A percentile compares a stretch with the other conserved stretches of the same genome.
Evolutionary conservation across 495 filamentous ascomycete genomes (phyloP).

Genomic region (Hyaloscypha bicolor): DNA sequence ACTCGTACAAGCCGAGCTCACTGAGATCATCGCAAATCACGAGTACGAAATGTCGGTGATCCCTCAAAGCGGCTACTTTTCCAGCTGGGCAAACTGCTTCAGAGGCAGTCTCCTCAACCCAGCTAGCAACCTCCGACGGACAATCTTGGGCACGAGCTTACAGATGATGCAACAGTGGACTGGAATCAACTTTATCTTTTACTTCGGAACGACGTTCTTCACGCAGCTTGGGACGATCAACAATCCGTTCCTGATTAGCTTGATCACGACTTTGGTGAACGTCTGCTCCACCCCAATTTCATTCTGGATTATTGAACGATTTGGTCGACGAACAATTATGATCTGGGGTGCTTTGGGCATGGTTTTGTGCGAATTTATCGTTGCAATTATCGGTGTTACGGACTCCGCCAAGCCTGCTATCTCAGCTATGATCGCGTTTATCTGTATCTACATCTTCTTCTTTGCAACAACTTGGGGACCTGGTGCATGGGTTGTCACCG

Average conservation of each 20-base stretch:
- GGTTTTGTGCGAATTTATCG: conserved; percentile 81
- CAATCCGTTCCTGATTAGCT: conserved; percentile 75
- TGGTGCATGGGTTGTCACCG: conserved; percentile 73
- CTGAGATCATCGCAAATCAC: conserved; percentile 78
- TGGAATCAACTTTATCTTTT: conserved; percentile 94
- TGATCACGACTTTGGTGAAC: conserved; percentile 85
- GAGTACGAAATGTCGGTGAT: conserved; percentile 65
- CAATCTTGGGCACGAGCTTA: conserved; percentile 60
- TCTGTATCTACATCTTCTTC: conserved; percentile 75
- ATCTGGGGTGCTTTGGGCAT: conserved; percentile 78
- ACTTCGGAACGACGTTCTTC: conserved; percentile 85
- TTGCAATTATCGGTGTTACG: conserved; percentile 73
- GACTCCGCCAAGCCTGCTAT: conserved; percentile 45
- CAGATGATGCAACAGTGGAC: conserved; percentile 68
- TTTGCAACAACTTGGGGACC: conserved; percentile 78
- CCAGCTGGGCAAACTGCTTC: conserved; percentile 72
- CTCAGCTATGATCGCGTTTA: conserved; percentile 70
- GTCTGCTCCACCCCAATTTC: conserved; percentile 78
- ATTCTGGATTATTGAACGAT: conserved; percentile 78
- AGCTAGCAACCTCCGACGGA: conserved; percentile 51
- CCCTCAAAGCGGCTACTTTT: conserved; percentile 59
- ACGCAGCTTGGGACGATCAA: conserved; percentile 61
- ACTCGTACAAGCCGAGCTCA: conserved; percentile 64
- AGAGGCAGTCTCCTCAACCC: conserved; percentile 61
- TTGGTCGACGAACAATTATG: conserved; percentile 79